A percentile compares a stretch with the other conserved stretches of the same genome.
These are phyloP conservation scores for Rhizoclosmatium sp. DNA, from an alignment of 192 early-diverging fungal genomes.

Conservation along the genomic window DNA sequence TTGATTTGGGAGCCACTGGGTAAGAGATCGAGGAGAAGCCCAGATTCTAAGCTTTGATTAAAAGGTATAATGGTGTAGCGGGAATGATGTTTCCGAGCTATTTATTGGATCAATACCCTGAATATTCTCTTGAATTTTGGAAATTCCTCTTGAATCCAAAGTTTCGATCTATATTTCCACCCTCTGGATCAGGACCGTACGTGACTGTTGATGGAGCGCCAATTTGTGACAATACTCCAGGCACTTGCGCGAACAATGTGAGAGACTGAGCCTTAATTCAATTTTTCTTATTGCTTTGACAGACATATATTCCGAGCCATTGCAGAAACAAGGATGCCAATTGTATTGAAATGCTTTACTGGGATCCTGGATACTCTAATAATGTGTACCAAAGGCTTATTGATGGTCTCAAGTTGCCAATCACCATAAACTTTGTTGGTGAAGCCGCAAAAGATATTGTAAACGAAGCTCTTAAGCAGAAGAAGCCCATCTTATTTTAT, in stretches of 20 bases:
- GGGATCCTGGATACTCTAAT: no score
- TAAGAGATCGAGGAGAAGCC: no score
- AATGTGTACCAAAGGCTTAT: neutral
- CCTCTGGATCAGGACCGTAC: neutral
- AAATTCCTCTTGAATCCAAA: slow-evolving; percentile 11
- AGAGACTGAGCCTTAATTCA: neutral
- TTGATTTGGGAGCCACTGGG: slow-evolving; percentile 21
- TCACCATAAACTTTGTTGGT: slow-evolving; percentile 14
- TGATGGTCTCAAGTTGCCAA: slow-evolving; percentile 6
- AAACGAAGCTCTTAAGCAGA: slow-evolving; percentile 7
- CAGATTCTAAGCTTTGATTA: no score
- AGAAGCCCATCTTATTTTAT: slow-evolving; percentile 27
- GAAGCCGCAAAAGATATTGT: neutral
- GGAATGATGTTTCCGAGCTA: slow-evolving; percentile 10
- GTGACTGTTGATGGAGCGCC: neutral
- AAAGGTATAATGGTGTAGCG: neutral
- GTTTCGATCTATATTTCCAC: neutral
- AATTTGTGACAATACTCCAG: neutral
- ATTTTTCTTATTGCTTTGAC: neutral
- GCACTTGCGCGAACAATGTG: slow-evolving; percentile 19
- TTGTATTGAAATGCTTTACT: no score
- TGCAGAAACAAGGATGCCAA: no score
- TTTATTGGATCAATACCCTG: neutral
- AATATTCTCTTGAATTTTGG: slow-evolving; percentile 16
- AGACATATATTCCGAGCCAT: no score